Percentiles rank a stretch among this genome's conserved stretches.
Conservation (phyloP, 2,329 filamentous ascomycete genomes). For the Colletotrichum graminicola region DNA sequence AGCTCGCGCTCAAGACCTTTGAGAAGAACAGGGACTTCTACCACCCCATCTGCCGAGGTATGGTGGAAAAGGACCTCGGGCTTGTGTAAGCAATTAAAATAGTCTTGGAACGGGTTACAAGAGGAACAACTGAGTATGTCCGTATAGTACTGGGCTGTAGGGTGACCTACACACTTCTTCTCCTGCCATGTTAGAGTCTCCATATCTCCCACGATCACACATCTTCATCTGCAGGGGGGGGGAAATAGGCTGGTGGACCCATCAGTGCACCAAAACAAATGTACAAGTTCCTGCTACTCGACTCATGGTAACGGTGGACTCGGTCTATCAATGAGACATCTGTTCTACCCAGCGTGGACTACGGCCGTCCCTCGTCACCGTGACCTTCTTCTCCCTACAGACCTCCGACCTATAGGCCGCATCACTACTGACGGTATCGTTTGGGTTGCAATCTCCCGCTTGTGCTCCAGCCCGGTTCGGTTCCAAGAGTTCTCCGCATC, state of each 20-base stretch:
- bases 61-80: slow-evolving; percentile 87
- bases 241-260: not conserved
- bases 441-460: not conserved
- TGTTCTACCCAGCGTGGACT: not conserved
- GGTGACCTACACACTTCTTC: not conserved
- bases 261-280: not conserved
- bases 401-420: not conserved
- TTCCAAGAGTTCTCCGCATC: not conserved
- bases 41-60: slow-evolving; percentile 88
- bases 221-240: not conserved
- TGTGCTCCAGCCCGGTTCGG: not conserved
- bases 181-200: not conserved
- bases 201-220: not conserved
- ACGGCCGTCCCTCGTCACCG: not conserved
- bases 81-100: slow-evolving; percentile 19
- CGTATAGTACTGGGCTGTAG: not conserved
- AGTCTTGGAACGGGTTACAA: not conserved
- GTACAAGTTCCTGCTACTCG: not conserved
- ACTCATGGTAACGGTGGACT: not conserved
- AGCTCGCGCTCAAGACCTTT: slow-evolving; percentile 85
- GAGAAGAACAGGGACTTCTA: slow-evolving; percentile 92
- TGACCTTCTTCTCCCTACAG: not conserved
- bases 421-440: not conserved
- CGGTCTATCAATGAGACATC: no score
- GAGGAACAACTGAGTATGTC: no score